Evolutionary conservation across 495 filamentous ascomycete genomes (phyloP).

Genomic region (Apodospora peruviana): DNA sequence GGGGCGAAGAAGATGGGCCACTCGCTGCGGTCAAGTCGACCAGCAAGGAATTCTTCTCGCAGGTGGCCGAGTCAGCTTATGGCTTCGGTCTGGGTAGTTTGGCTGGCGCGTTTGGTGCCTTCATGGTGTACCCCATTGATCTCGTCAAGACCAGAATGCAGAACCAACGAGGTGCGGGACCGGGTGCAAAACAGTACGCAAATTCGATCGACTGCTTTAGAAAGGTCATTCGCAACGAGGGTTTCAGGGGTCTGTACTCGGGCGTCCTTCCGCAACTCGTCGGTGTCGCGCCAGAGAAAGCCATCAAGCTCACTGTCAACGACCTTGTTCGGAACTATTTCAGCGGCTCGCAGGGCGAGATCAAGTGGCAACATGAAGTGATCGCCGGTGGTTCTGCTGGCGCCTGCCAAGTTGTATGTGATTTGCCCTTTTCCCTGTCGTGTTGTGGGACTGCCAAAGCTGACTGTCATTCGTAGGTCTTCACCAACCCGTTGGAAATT

Average conservation of each 20-base stretch:
- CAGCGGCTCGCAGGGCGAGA: conserved; percentile 70
- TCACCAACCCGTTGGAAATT: conserved; percentile 96
- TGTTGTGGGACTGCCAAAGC: not conserved
- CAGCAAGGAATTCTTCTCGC: conserved; percentile 45
- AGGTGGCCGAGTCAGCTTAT: conserved; percentile 71
- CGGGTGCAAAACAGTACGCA: conserved; percentile 86
- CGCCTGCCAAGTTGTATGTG: conserved; percentile 93
- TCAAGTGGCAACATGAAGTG: conserved; percentile 67
- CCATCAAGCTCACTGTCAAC: conserved; percentile 97
- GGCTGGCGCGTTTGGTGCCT: conserved; percentile 94
- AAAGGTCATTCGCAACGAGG: conserved; percentile 92
- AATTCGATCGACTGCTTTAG: conserved; percentile 90
- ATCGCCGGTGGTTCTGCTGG: conserved; percentile 87
- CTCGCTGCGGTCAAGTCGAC: conserved; percentile 36
- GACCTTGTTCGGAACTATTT: conserved; percentile 78
- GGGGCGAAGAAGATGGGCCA: conserved; percentile 37
- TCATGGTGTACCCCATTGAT: conserved; percentile 99
- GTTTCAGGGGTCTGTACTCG: conserved; percentile 82
- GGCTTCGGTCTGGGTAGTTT: conserved; percentile 84
- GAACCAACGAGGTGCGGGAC: conserved; percentile 77
- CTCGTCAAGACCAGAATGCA: conserved; percentile 98
- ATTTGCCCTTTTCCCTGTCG: conserved; percentile 16
- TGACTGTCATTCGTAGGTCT: conserved; percentile 53
- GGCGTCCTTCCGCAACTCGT: conserved; percentile 92
- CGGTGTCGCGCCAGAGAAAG: conserved; percentile 96